Evolutionary conservation across 2,329 filamentous ascomycete species (phyloP), one percentile per base, ranked within the genome.

Genomic region (Passalora sequoiae): DNA sequence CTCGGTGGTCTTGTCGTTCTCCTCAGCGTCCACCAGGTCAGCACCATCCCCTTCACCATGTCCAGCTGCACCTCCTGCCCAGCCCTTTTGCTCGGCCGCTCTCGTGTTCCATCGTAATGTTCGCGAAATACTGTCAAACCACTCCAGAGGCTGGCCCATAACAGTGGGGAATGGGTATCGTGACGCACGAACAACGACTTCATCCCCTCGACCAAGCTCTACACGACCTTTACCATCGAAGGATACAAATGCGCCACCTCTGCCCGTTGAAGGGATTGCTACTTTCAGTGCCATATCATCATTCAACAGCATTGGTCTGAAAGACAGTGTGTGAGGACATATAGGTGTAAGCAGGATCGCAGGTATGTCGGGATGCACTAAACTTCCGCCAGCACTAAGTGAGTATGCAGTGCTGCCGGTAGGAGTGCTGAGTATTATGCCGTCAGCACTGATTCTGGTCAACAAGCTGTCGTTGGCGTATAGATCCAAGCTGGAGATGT

Each of bases 161-260:
- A 98, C 91, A 1, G 92, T 97, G 2, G 92, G 92, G 71, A 98
- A 97, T 0, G 92, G 92, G 60, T 96, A 98, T 63, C 94, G 89
- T 21, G 86, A 94, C 3, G 92, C 92, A 29, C 91, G 88, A 58
- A 98, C 92, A 48, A 91, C 96, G 63, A 98, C 92, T 59, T 91
- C 86, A 68, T 98, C 92, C 41, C 92, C 92, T 60, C 91, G 87
- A 50, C 84, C 83, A 25, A 98, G 80, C 67, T 98, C 91, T 31
- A 98, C 80, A 38, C 92, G 88, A 43, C 89, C 89, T 67, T 97
- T 98, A 66, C 92, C 92, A 63, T 98, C 92, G 63, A 98, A 98
- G 29, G 89, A 88, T 63, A 91, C 96, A 73, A 96, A 96, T 1
- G 92, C 92, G 0, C 89, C 95, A 12, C 89, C 91, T 35, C 92